These are phyloP conservation scores for Carex parvula DNA, from an alignment of 176 grass and related monocot species.

Conservation along the genomic window DNA sequence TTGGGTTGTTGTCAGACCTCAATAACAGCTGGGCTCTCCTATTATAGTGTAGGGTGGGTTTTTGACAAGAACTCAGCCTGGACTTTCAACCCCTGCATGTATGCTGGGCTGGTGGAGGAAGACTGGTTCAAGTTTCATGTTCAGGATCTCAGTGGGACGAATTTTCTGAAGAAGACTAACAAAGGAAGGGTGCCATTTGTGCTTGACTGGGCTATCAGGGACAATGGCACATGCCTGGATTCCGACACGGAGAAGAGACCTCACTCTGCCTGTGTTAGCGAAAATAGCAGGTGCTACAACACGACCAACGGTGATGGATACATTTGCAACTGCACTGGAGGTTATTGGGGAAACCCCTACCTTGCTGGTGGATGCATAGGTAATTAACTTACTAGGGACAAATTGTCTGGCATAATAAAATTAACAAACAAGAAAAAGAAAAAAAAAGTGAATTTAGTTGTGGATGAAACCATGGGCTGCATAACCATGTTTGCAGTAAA, in stretches of 20 bases:
- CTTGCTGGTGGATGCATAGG: slow-evolving; percentile 8
- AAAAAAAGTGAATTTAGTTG: too few species aligned
- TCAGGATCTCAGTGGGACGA: neutral
- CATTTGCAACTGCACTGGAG: neutral
- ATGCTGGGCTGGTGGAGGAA: slow-evolving; percentile 24
- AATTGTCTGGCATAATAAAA: too few species aligned
- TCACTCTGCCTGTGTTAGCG: neutral
- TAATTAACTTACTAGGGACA: neutral
- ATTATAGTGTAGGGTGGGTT: neutral
- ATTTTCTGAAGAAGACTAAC: neutral
- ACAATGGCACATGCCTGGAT: neutral
- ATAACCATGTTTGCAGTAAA: too few species aligned
- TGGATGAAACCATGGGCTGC: too few species aligned
- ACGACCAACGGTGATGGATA: slow-evolving; percentile 5
- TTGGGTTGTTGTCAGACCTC: slow-evolving; percentile 27
- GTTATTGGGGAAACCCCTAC: slow-evolving; percentile 43
- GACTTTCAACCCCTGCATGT: neutral
- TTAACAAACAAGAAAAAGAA: too few species aligned
- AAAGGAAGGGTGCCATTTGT: neutral
- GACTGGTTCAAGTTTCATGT: slow-evolving; percentile 14
- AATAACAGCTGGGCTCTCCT: neutral
- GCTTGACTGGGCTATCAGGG: slow-evolving; percentile 36
- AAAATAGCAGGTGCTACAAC: neutral
- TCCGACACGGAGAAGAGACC: neutral
- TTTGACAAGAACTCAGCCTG: neutral